phyloP scores from a whole-genome alignment of 768 basidiomycete species.

The Clathrus columnatus region DNA sequence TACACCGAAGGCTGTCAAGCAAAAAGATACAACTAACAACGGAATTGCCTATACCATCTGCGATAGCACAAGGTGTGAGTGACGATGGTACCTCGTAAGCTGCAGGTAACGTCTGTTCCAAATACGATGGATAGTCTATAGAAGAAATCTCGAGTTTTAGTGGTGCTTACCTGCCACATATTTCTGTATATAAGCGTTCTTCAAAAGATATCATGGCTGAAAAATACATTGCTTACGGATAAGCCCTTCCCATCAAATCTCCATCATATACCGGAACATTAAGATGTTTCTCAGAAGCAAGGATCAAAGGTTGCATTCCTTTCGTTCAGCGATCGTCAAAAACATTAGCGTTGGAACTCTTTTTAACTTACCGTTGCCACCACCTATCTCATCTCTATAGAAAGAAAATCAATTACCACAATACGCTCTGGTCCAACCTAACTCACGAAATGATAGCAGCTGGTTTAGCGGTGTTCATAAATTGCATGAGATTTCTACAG shows the following conservation, averaged over 20 bases:
- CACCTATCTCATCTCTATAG: slow-evolving; percentile 30
- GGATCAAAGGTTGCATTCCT: slow-evolving; percentile 22
- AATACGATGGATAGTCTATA: not conserved
- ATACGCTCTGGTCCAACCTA: not conserved
- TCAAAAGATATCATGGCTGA: not conserved
- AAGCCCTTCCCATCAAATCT: slow-evolving; percentile 32
- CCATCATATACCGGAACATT: slow-evolving; percentile 25
- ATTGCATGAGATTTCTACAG: slow-evolving; percentile 15
- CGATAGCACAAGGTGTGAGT: slow-evolving; percentile 27
- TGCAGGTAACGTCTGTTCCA: slow-evolving; percentile 18
- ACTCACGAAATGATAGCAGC: slow-evolving; percentile 19
- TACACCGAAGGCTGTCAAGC: not conserved
- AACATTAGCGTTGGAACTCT: not conserved
- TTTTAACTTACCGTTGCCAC: slow-evolving; percentile 24
- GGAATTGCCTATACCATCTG: slow-evolving; percentile 29
- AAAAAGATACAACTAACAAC: slow-evolving; percentile 17
- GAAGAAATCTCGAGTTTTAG: not conserved
- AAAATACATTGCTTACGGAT: slow-evolving; percentile 24
- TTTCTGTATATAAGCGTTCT: not conserved
- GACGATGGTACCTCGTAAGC: slow-evolving; percentile 17
- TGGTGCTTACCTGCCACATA: not conserved
- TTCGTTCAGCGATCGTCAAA: too few relatives aligned
- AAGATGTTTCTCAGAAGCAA: slow-evolving; percentile 12
- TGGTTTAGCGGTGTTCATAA: slow-evolving; percentile 15
- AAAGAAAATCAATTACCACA: not conserved